Percentiles rank a stretch among this genome's conserved stretches.
Conservation (phyloP, 768 basidiomycete species). For the Leucogyrophana mollusca region DNA sequence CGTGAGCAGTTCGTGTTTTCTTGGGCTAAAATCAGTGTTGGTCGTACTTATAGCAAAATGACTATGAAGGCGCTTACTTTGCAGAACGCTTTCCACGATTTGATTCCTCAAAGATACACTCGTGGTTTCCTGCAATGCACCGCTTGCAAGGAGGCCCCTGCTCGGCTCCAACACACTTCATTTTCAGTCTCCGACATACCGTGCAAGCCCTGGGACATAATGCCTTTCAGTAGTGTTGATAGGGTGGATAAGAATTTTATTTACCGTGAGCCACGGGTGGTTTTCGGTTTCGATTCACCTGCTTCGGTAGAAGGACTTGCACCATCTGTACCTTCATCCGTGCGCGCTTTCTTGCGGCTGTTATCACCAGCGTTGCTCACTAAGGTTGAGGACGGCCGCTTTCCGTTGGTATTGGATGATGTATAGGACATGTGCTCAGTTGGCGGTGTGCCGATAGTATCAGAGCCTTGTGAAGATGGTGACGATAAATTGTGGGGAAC, state of each 20-base stretch:
- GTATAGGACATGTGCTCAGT: constrained; percentile 57
- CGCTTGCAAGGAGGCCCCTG: constrained; percentile 91
- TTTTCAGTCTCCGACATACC: constrained; percentile 88
- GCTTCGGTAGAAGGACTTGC: constrained; percentile 56
- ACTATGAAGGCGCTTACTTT: constrained; percentile 49
- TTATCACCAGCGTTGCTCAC: constrained; percentile 36
- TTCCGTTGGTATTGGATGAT: constrained; percentile 57
- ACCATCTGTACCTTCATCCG: constrained; percentile 49
- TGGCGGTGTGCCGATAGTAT: constrained; percentile 71
- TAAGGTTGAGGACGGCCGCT: constrained; percentile 59
- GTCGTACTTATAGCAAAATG: constrained; percentile 19
- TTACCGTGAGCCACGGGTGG: constrained; percentile 83
- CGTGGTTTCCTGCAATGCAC: constrained; percentile 73
- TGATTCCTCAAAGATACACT: constrained; percentile 96
- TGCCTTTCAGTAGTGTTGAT: constrained; percentile 11
- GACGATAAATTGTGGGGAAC: constrained; percentile 65
- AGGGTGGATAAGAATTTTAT: constrained; percentile 16
- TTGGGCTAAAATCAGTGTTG: constrained; percentile 37
- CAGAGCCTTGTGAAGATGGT: constrained; percentile 78
- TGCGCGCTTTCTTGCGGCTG: constrained; percentile 57
- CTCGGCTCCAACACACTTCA: constrained; percentile 92
- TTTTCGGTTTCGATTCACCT: constrained; percentile 74
- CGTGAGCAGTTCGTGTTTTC: constrained; percentile 82
- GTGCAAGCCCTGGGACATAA: constrained; percentile 70
- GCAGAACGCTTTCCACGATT: constrained; percentile 90